Evolutionary conservation across 495 filamentous ascomycete species (phyloP), one percentile per base, ranked within the genome.

Genomic region (Tirmania nivea): DNA sequence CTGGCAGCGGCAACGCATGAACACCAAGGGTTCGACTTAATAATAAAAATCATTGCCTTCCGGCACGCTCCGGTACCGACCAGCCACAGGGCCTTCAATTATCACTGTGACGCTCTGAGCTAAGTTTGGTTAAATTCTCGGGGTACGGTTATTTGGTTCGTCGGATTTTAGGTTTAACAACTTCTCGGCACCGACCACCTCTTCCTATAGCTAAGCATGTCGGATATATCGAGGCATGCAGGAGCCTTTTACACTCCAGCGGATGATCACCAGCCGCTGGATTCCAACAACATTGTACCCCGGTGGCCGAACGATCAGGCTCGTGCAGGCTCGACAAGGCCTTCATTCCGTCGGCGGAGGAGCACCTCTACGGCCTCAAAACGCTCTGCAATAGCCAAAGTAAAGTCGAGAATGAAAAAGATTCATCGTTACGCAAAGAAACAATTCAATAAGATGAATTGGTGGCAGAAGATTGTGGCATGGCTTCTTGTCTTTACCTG

Each of bases 221-320:
- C 61, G 8, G 61, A 60, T 60, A 61, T 60, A n/a, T 49, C 56
- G 45, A 57, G 61, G 25, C 61, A 64, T 55, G 60, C 61, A 17
- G 56, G 61, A 45, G 58, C 51, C 34, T 49, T 64, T 19, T 64
- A 64, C 56, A 54, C 61, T 12, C 61, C 61, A 1, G 53, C 61
- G 14, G 58, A 56, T 50, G 52, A 54, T 12, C 58, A 56, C 20
- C 61, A 57, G 20, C 48, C 60, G 21, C 52, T 51, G 16, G 25
- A 52, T 9, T 57, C 57, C 20, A 54, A 56, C 35, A 60, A 60
- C 39, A 61, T 48, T 55, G 9, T 34, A 35, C 11, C 20, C 56
- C 39, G n/a, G 48, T 37, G 56, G n/a, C 19, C 48, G 31, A 51
- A 49, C 25, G 25, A 19, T 0, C 49, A 56, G 21, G 34, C 49